Evolutionary conservation across 768 basidiomycete genomes (phyloP).

Genomic region (Mycena olivaceomarginata): DNA sequence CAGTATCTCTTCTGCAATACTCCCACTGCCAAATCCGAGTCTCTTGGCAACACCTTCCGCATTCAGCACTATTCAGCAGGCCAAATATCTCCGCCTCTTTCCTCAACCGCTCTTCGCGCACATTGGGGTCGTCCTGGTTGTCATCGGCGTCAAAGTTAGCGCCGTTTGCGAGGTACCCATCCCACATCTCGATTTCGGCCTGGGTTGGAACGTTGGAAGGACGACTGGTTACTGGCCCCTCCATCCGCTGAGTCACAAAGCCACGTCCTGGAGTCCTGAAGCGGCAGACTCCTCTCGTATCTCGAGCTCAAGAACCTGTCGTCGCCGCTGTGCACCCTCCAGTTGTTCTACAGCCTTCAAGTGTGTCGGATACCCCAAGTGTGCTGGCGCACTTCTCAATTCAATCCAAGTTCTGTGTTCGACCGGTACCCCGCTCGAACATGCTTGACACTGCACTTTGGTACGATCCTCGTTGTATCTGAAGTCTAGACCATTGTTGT

Average conservation of each 20-base stretch:
- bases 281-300: background rate
- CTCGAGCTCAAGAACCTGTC: background rate
- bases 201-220: background rate
- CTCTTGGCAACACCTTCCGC: constrained; percentile 1
- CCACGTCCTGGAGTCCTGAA: background rate
- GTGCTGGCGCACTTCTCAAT: background rate
- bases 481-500: constrained; percentile 2
- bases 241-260: background rate
- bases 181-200: constrained; percentile 21
- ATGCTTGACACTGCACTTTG: constrained; percentile 1
- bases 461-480: background rate
- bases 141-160: constrained; percentile 26
- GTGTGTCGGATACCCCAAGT: background rate
- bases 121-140: background rate
- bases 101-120: background rate
- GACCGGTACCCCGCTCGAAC: background rate
- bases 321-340: background rate
- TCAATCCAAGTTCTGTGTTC: constrained; percentile 14
- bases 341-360: constrained; percentile 5
- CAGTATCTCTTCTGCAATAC: background rate
- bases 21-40: constrained; percentile 14
- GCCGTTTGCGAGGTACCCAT: constrained; percentile 1
- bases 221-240: background rate
- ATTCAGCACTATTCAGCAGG: constrained; percentile 19
- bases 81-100: constrained; percentile 16